These are phyloP conservation scores for Tritrichomonas foetus DNA, from an alignment of 208 protist species.

Conservation along the genomic window DNA sequence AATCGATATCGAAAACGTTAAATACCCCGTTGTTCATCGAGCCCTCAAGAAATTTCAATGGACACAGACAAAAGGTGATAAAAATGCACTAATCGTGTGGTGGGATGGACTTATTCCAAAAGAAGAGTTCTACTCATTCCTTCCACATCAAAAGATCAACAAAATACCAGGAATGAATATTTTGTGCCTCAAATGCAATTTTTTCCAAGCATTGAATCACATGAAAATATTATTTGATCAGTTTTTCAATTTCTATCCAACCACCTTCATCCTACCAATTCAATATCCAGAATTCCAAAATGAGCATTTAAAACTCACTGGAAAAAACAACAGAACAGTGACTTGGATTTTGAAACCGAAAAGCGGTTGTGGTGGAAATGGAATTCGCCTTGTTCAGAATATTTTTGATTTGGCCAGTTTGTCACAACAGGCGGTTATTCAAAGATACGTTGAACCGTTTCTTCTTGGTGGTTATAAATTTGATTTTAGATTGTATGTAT, in stretches of 20 bases:
- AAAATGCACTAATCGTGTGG: background rate
- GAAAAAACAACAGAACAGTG: background rate
- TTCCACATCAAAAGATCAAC: background rate
- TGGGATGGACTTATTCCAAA: background rate
- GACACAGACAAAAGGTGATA: background rate
- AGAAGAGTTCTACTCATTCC: background rate
- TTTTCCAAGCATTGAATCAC: background rate
- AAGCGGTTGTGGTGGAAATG: background rate
- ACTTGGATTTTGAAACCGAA: conserved; percentile 11
- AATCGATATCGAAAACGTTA: background rate
- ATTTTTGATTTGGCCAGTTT: background rate
- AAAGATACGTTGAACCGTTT: conserved; percentile 33
- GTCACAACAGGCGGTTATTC: background rate
- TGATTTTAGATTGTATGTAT: conserved; percentile 50
- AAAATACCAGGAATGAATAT: conserved; percentile 25
- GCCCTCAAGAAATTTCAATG: background rate
- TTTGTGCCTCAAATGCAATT: background rate
- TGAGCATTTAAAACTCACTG: background rate
- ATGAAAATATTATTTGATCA: background rate
- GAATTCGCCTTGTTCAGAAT: background rate
- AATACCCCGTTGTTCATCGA: background rate
- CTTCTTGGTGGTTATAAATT: conserved; percentile 51
- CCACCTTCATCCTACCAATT: background rate
- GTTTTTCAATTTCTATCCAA: background rate
- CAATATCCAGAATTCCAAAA: background rate